These are phyloP conservation scores for Solanum aculeatissimum DNA, from an alignment of 305 asterid genomes.

Conservation along the genomic window DNA sequence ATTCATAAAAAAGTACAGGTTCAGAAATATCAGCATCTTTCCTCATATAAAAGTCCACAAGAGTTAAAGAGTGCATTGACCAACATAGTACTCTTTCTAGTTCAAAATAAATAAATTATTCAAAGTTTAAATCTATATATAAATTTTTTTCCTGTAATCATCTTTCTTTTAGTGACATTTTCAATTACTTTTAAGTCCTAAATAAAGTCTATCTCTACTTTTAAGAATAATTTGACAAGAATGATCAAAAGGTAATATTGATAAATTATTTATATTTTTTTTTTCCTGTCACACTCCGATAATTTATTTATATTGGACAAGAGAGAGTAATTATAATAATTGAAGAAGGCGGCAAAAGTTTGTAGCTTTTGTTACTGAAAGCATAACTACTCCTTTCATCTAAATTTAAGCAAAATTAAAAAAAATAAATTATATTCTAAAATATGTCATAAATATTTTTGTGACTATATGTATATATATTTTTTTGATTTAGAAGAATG, in stretches of 20 bases:
- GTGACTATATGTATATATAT: too few species aligned
- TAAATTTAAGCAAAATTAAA: not conserved
- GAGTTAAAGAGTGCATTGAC: not conserved
- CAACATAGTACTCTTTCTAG: not conserved
- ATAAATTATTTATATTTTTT: too few species aligned
- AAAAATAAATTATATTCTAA: not conserved
- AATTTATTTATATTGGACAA: not conserved
- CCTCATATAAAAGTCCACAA: not conserved
- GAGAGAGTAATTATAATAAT: not conserved
- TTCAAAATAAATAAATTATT: not conserved
- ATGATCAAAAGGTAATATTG: too few species aligned
- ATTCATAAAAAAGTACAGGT: not conserved
- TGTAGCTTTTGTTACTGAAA: not conserved
- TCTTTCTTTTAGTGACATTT: not conserved
- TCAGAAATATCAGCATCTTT: not conserved
- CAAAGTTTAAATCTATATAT: too few species aligned
- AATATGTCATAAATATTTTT: not conserved
- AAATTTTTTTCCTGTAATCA: not conserved
- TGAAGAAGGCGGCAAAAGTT: not conserved
- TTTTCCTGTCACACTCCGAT: not conserved
- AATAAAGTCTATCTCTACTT: not conserved
- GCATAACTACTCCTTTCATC: fast-evolving
- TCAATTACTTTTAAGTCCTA: not conserved
- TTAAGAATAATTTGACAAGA: too few species aligned
- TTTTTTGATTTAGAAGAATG: not conserved